Evolutionary conservation across 345 rosid species (phyloP), one percentile per base, ranked within the genome.

Genomic region (Boechera stricta): DNA sequence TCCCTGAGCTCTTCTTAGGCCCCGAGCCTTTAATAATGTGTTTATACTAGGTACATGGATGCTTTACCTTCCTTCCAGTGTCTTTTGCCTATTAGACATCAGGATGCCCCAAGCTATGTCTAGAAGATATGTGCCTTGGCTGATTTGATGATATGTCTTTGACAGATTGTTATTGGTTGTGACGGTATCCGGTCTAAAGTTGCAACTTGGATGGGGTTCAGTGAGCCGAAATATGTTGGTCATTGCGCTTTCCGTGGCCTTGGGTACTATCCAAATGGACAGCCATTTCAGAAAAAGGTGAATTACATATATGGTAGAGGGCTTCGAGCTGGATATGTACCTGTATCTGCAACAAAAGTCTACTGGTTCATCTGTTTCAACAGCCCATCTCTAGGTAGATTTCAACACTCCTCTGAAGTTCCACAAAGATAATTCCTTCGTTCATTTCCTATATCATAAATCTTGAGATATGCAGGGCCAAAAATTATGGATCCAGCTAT

Each of bases 351-450:
- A 0, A 85, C 92, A 10, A 90, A 87, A 74, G 98, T 85, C 26
- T 92, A 94, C 86, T 94, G 97, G 98, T 94, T 94, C 73, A 83
- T 94, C 83, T 90, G 94, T 89, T 87, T 82, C 87, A 94, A 90
- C 90, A 82, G 88, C 74, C 86, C 87, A 63, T 85, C 92, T 47
- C 84, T 90, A 84, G 98, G 98, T 92, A 71, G 3, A 45, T 67
- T 72, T 35, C 68, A 57, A 47, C 31, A 32, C 11, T 44, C 42
- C 2, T 47, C 45, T 4, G n/a, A 12, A 12, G 39, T 6, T 16
- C 36, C 44, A 45, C 6, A 42, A 7, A 51, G 9, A 32, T 26
- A 60, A 16, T 7, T 54, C 39, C 15, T 16, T 41, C 10, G 4
- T 45, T 4, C 26, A 16, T 13, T 36, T 26, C 24, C 38, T 8